phyloP scores from a whole-genome alignment of 2,329 filamentous ascomycete species.

The Alternaria triticimaculans region DNA sequence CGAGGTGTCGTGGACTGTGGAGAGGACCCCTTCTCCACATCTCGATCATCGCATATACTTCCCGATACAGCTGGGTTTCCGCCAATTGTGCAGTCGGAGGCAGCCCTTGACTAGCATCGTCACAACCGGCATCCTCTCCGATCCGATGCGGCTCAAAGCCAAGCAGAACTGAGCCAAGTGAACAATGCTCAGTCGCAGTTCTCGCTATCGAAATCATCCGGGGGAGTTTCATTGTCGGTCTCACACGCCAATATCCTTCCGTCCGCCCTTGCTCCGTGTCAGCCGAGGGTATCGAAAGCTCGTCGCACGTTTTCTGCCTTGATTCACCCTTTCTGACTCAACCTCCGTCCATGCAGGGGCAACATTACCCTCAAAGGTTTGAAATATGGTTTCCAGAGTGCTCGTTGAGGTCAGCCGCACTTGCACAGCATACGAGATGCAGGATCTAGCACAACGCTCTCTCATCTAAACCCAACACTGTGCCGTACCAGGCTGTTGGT shows the following conservation, averaged over 20 bases:
- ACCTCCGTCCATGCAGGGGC: conserved; percentile 10
- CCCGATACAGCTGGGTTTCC: background rate
- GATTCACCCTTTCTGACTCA: background rate
- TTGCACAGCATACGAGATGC: conserved; percentile 14
- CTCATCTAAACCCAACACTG: conserved; percentile 25
- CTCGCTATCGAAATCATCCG: background rate
- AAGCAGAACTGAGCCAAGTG: background rate
- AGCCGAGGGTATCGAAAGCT: conserved; percentile 3
- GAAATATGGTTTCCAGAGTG: conserved; percentile 11
- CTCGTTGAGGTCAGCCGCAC: conserved; percentile 14
- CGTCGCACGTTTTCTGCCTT: conserved; percentile 1
- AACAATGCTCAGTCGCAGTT: background rate
- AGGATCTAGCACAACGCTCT: conserved; percentile 23
- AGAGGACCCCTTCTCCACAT: conserved; percentile 6
- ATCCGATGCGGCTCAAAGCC: conserved; percentile 11
- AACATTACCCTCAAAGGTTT: background rate
- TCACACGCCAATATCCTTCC: background rate
- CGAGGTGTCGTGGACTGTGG: conserved; percentile 7
- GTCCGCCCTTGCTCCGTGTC: background rate
- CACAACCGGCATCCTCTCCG: conserved; percentile 5
- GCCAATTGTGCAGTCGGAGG: background rate
- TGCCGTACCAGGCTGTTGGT: conserved; percentile 31
- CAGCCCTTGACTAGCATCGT: background rate
- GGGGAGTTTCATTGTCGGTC: background rate
- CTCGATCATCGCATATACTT: conserved; percentile 4